Percentiles rank a stretch among this genome's conserved stretches.
Conservation (phyloP, 306 rosid species). For the Citrullus colocynthis region DNA sequence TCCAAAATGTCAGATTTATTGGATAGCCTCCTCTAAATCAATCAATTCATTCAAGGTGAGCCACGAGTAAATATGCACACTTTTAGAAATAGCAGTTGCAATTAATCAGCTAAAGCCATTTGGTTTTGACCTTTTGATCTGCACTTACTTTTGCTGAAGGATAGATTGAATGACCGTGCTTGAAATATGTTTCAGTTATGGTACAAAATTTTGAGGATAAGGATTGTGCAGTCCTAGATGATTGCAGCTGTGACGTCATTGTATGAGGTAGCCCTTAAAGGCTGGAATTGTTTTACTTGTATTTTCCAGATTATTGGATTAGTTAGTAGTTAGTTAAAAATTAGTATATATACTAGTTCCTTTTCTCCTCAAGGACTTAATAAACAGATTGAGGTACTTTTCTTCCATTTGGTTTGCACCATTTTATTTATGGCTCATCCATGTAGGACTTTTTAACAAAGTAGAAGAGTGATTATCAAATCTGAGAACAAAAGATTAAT, state of each 20-base stretch:
- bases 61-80: not conserved
- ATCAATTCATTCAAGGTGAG: not conserved
- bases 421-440: not conserved
- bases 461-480: not conserved
- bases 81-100: not conserved
- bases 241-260: not conserved
- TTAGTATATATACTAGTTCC: not conserved
- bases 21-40: not conserved
- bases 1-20: not conserved
- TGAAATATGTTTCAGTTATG: not conserved
- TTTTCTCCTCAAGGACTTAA: not conserved
- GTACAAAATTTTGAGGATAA: not conserved
- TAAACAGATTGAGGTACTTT: not conserved
- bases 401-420: not conserved
- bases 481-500: not conserved
- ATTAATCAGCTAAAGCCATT: not conserved
- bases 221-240: not conserved
- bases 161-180: not conserved
- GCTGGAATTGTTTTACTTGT: not conserved
- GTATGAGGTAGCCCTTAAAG: not conserved
- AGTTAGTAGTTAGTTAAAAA: not conserved
- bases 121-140: not conserved
- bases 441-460: not conserved
- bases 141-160: not conserved
- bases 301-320: not conserved